Conservation (phyloP, 2,329 filamentous ascomycete genomes). For the Nemania serpens region DNA sequence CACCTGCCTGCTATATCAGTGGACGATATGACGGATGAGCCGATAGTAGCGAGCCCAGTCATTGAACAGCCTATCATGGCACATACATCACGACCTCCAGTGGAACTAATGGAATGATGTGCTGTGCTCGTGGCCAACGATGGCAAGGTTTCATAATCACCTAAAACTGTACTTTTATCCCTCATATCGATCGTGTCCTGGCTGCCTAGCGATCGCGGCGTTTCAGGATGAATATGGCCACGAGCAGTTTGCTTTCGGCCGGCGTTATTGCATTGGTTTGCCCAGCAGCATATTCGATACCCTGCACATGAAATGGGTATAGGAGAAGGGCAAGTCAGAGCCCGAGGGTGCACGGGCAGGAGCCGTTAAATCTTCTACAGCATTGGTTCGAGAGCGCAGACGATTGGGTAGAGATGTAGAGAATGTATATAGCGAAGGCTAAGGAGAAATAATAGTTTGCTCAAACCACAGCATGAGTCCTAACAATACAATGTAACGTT, state of each 20-base stretch:
- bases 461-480: neutral
- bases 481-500: neutral
- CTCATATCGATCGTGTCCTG: neutral
- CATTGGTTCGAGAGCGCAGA: neutral
- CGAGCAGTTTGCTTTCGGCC: neutral
- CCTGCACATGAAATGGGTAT: conserved; percentile 8
- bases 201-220: conserved; percentile 15
- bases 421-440: neutral
- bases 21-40: conserved; percentile 67
- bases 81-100: conserved; percentile 65
- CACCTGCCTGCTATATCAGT: conserved; percentile 68
- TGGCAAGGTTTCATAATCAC: neutral
- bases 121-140: neutral
- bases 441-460: neutral
- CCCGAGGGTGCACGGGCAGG: neutral
- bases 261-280: conserved; percentile 2
- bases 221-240: conserved; percentile 9
- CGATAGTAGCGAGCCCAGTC: conserved; percentile 45
- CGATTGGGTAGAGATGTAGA: too few relatives aligned
- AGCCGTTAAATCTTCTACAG: neutral
- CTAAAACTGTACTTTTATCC: conserved; percentile 22
- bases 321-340: neutral
- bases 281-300: conserved; percentile 8
- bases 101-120: conserved; percentile 63
- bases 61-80: conserved; percentile 56